Percentiles rank a stretch among this genome's conserved stretches.
Conservation (phyloP, 169 alveolate species). For the Miamiensis avidus region DNA sequence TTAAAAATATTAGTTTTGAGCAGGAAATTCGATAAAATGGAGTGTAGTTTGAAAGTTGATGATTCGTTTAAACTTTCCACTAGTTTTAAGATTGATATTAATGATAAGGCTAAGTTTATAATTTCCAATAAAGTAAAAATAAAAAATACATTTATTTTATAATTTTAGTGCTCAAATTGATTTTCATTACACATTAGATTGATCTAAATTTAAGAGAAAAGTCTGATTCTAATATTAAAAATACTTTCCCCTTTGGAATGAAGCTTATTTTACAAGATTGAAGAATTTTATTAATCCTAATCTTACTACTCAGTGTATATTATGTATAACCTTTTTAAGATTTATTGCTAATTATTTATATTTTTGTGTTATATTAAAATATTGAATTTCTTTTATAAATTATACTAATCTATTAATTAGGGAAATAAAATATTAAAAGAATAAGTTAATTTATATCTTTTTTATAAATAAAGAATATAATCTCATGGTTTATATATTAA, state of each 20-base stretch:
- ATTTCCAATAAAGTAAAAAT: background rate
- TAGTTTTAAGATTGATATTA: background rate
- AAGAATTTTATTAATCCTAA: background rate
- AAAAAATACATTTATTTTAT: too few species aligned
- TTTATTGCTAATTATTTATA: background rate
- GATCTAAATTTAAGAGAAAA: background rate
- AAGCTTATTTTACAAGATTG: background rate
- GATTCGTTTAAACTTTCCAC: background rate
- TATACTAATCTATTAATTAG: too few species aligned
- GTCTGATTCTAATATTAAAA: background rate
- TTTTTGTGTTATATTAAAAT: background rate
- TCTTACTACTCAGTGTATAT: too few species aligned
- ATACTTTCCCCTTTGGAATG: background rate
- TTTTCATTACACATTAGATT: background rate
- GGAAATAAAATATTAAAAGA: too few species aligned
- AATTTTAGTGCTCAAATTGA: too few species aligned
- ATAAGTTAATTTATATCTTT: too few species aligned
- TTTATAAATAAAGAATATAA: too few species aligned
- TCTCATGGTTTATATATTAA: background rate
- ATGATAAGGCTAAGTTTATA: background rate
- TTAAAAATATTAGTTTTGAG: too few species aligned
- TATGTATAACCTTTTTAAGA: too few species aligned
- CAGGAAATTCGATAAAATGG: background rate
- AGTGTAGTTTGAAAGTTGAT: background rate
- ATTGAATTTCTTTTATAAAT: too few species aligned